Base-by-base conservation (phyloP, 1,284 basidiomycete genomes). In the Fereydounia khargensis region DNA sequence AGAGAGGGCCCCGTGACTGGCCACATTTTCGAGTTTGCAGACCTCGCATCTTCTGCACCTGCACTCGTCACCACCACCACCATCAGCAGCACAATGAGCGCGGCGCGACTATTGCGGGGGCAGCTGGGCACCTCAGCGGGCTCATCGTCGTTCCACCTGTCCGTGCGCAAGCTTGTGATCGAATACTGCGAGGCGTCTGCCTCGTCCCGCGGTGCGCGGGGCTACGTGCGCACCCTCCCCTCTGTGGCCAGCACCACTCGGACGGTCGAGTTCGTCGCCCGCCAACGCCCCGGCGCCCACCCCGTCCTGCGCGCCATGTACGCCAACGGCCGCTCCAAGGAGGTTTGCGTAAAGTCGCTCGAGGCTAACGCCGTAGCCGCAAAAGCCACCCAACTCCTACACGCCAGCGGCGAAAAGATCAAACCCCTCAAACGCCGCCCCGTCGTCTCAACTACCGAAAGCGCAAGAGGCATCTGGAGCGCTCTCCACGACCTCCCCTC, bases 131-230 rank as follows among this genome's bases (percentile, higher is more conserved):
- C n/a, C n/a, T n/a, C n/a, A n/a, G n/a, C n/a, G n/a, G n/a, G n/a
- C n/a, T n/a, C n/a, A n/a, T n/a, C n/a, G n/a, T 16, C 49, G 0
- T 62, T 56, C 43, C 46, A 49, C 10, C 45, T 62, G 0, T 54
- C 59, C 0, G 11, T 53, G 0, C 53, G 59, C 5, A 62, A 62
- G 32, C 41, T 62, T n/a, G 54, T 62, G 3, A 24, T 62, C 10
- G 49, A 55, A 1, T 62, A 62, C 24, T 39, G 31, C 2, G 43
- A 50, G 13, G 11, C 27, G 22, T 57, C 57, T 22, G 20, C 47
- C 1, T 54, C 50, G 1, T 54, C 50, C 0, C 3, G 19, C 0
- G 59, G 59, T 0, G 22, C 25, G 0, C 40, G 59, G 5, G 10
- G 32, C 0, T 62, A 54, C 30, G 32, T 62, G 1, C 44, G 51